These are phyloP conservation scores for Trametes meyenii DNA, from an alignment of 768 basidiomycete species.

Conservation along the genomic window DNA sequence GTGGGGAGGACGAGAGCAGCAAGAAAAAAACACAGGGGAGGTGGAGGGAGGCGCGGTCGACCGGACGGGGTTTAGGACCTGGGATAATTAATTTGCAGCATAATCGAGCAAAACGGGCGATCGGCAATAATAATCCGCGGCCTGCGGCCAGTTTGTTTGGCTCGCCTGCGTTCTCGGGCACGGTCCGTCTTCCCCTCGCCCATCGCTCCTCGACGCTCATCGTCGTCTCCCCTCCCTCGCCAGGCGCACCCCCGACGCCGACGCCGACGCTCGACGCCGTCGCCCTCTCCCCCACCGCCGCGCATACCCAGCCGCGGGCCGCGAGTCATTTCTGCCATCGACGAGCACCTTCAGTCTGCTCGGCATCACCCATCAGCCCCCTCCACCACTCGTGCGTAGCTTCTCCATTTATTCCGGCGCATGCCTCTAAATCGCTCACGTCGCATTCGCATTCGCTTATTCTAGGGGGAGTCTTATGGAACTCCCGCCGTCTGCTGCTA, in stretches of 20 bases:
- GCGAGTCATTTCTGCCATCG: slow-evolving; percentile 1
- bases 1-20: not conserved
- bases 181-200: slow-evolving; percentile 27
- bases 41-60: slow-evolving; percentile 3
- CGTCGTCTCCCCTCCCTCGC: slow-evolving; percentile 16
- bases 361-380: slow-evolving; percentile 19
- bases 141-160: slow-evolving; percentile 26
- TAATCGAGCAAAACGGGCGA: slow-evolving; percentile 17
- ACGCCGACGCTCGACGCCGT: slow-evolving; percentile 2
- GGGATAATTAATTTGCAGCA: slow-evolving; percentile 20
- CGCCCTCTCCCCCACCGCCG: not conserved
- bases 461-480: slow-evolving; percentile 35
- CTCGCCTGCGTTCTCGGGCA: slow-evolving; percentile 23
- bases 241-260: slow-evolving; percentile 7
- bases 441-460: not conserved
- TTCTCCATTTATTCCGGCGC: slow-evolving; percentile 6
- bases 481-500: slow-evolving; percentile 37
- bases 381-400: slow-evolving; percentile 22
- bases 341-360: slow-evolving; percentile 15
- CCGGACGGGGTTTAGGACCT: slow-evolving; percentile 14
- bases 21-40: slow-evolving; percentile 1
- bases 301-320: not conserved
- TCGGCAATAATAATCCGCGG: slow-evolving; percentile 26
- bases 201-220: slow-evolving; percentile 20
- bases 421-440: slow-evolving; percentile 7